Evolutionary conservation across 1,284 basidiomycete species (phyloP).

Genomic region (Apiotrichum akiyoshidainum): DNA sequence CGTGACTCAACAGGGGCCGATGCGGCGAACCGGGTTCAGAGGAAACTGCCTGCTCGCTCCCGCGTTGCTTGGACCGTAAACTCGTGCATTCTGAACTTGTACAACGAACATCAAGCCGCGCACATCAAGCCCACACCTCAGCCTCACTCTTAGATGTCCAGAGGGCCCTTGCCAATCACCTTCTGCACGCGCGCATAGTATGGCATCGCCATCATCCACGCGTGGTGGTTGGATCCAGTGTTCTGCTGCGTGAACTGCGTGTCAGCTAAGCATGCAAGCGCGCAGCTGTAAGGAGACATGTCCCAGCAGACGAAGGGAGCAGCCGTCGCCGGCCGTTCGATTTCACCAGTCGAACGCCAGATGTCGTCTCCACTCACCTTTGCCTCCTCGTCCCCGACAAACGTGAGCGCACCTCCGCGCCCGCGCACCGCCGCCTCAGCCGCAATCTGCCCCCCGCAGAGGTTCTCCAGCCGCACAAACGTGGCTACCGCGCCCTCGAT

Average conservation of each 20-base stretch:
- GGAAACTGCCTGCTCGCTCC: too few species aligned
- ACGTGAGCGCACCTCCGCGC: slow-evolving; percentile 24
- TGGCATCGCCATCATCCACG: slow-evolving; percentile 33
- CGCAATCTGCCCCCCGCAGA: slow-evolving; percentile 26
- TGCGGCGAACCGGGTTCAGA: too few species aligned
- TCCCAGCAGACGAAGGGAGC: too few species aligned
- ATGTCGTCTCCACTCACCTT: slow-evolving; percentile 21
- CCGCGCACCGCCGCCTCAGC: slow-evolving; percentile 28
- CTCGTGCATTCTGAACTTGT: too few species aligned
- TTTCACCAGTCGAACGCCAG: too few species aligned
- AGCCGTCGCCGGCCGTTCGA: too few species aligned
- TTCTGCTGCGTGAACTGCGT: slow-evolving; percentile 29
- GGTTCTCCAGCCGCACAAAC: slow-evolving; percentile 28
- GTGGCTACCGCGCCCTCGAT: slow-evolving; percentile 29
- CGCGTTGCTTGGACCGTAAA: too few species aligned
- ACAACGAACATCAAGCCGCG: too few species aligned
- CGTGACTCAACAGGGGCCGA: too few species aligned
- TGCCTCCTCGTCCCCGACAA: slow-evolving; percentile 28
- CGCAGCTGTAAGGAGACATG: not conserved
- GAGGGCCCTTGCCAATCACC: not conserved
- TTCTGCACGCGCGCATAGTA: slow-evolving; percentile 23
- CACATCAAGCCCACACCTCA: not conserved
- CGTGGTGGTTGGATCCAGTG: slow-evolving; percentile 29
- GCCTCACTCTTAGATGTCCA: not conserved
- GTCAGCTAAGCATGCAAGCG: not conserved